Evolutionary conservation across 352 stramenopile genomes (phyloP), one percentile per base, ranked within the genome.

Genomic region (Phytopythium vexans): DNA sequence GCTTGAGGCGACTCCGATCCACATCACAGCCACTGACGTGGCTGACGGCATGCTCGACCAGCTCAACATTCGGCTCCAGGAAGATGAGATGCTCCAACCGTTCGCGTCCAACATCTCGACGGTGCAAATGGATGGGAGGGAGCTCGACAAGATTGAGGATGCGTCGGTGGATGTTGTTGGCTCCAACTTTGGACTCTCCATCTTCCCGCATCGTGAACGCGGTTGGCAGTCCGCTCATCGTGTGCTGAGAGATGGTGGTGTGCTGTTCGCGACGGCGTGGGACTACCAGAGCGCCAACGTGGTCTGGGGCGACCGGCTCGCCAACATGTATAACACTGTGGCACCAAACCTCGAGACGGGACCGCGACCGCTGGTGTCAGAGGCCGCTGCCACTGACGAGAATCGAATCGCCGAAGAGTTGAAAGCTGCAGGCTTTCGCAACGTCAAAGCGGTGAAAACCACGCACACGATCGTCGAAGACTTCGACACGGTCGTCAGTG

Each of bases 101-200:
- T 74, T 78, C 36, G 48, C 34, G 6, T 34, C 47, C 4, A 62
- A 60, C 31, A 54, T 82, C 52, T 58, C 55, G 38, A 74, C 68
- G 9, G 52, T 78, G 16, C 62, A 76, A 48, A 74, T 62, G n/a
- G 68, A 79, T 41, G 72, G 68, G 1, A 64, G 66, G 47, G 15
- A 52, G 15, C 49, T 82, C 41, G 52, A 70, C 11, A 58, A 72
- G 56, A 39, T 82, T 0, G 35, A 44, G 6, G 61, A 65, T 40
- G 49, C 32, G 7, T 78, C 72, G 5, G 69, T 74, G 8, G 68
- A 78, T 44, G 49, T 47, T 7, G 31, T 82, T 7, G 72, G 68
- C 7, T 82, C 72, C 35, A 81, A 75, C 47, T 78, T 81, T 37
- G 68, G 58, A 1, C 50, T 82, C 35, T 53, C 54, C 10, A 77